phyloP scores from a whole-genome alignment of 2,329 filamentous ascomycete species.

The Hirsutella minnesotensis region DNA sequence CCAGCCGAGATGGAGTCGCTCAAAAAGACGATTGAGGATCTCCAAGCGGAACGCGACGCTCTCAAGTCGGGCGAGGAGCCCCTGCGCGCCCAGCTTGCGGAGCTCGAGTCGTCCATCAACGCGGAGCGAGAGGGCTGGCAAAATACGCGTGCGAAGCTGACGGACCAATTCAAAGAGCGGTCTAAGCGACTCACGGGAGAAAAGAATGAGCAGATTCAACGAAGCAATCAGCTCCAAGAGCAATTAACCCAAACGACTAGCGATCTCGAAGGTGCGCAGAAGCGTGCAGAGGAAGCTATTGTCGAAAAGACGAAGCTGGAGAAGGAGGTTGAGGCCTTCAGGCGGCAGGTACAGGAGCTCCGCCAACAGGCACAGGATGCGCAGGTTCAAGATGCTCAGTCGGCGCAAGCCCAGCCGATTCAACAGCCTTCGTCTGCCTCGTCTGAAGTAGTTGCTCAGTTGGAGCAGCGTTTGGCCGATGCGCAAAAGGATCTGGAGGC shows the following conservation, averaged over 20 bases:
- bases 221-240: conserved; percentile 40
- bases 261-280: conserved; percentile 43
- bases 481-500: conserved; percentile 51
- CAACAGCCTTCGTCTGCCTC: conserved; percentile 25
- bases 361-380: conserved; percentile 13
- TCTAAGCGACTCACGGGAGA: conserved; percentile 42
- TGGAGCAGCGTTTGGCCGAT: conserved; percentile 37
- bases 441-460: conserved; percentile 31
- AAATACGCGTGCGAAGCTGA: conserved; percentile 38
- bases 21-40: conserved; percentile 59
- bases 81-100: conserved; percentile 40
- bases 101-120: conserved; percentile 39
- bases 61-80: conserved; percentile 37
- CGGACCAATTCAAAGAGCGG: conserved; percentile 52
- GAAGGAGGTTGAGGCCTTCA: conserved; percentile 17
- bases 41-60: conserved; percentile 54
- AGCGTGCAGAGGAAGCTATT: conserved; percentile 18
- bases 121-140: conserved; percentile 43
- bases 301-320: conserved; percentile 25
- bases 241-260: conserved; percentile 33
- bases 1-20: conserved; percentile 85
- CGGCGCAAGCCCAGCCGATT: conserved; percentile 1
- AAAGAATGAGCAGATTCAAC: conserved; percentile 37
- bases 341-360: conserved; percentile 19
- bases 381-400: conserved; percentile 20